phyloP scores from a whole-genome alignment of 2,329 filamentous ascomycete genomes.

The Botryotinia narcissicola region DNA sequence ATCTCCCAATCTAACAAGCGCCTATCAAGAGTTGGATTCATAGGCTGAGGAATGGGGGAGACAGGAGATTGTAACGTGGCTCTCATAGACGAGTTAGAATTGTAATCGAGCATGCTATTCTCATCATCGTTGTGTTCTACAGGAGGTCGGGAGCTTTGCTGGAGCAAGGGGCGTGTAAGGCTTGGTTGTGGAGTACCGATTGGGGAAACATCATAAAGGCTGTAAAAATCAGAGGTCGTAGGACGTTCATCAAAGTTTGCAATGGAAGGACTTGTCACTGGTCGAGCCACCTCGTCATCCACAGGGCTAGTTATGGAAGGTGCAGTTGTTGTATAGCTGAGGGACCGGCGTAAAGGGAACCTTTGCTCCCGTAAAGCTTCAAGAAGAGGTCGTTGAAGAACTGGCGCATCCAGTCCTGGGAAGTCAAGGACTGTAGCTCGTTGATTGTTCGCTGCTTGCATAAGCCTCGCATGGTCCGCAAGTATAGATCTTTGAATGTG shows the following conservation, averaged over 20 bases:
- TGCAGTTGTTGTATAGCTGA: slow-evolving; percentile 41
- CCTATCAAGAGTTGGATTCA: slow-evolving; percentile 20
- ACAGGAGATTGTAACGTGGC: slow-evolving; percentile 29
- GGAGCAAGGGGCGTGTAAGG: slow-evolving; percentile 13
- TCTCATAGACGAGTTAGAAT: slow-evolving; percentile 25
- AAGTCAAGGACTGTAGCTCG: slow-evolving; percentile 30
- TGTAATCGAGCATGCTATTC: slow-evolving; percentile 5
- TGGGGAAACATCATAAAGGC: slow-evolving; percentile 40
- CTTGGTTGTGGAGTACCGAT: slow-evolving; percentile 34
- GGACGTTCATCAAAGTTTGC: slow-evolving; percentile 14
- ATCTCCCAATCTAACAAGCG: slow-evolving; percentile 26
- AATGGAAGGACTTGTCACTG: slow-evolving; percentile 38
- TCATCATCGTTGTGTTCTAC: slow-evolving; percentile 27
- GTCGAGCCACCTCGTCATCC: slow-evolving; percentile 35
- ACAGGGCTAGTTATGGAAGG: slow-evolving; percentile 29
- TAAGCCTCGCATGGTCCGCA: slow-evolving; percentile 34
- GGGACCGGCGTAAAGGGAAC: slow-evolving; percentile 38
- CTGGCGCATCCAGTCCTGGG: slow-evolving; percentile 28
- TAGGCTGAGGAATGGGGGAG: slow-evolving; percentile 31
- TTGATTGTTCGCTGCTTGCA: slow-evolving; percentile 34
- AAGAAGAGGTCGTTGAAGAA: slow-evolving; percentile 30
- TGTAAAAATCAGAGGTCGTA: slow-evolving; percentile 30
- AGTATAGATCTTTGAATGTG: slow-evolving; percentile 39
- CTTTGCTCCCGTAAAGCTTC: slow-evolving; percentile 31
- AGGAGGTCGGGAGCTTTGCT: slow-evolving; percentile 31